Evolutionary conservation across 805 yeast genomes (phyloP).

Genomic region (Cyberlindnera lachancei): DNA sequence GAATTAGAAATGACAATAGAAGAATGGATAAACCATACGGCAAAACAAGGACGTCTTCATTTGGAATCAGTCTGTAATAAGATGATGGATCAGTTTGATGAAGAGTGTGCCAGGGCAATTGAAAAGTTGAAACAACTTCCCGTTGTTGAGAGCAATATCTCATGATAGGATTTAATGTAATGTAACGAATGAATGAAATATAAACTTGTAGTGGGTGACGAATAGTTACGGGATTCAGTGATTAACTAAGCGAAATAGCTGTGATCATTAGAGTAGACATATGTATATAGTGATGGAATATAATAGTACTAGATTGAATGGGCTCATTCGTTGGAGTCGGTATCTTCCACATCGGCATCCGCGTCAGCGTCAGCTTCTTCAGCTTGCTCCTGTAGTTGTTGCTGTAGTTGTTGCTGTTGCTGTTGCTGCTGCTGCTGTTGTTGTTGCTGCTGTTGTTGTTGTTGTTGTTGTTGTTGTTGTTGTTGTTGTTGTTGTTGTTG

Average conservation of each 20-base stretch:
- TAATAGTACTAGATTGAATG: too few species aligned
- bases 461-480: too few species aligned
- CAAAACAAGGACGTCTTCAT: constrained; percentile 43
- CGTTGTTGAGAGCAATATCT: background rate
- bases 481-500: too few species aligned
- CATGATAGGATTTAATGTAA: too few species aligned
- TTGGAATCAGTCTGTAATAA: constrained; percentile 38
- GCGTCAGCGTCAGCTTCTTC: constrained; percentile 2
- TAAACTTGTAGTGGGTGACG: too few species aligned
- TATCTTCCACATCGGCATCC: constrained; percentile 3
- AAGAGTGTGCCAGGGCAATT: constrained; percentile 46
- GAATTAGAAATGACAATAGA: constrained; percentile 64
- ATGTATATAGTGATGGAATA: too few species aligned
- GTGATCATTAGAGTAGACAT: too few species aligned
- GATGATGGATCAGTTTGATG: constrained; percentile 40
- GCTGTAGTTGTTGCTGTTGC: too few species aligned
- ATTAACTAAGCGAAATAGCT: background rate
- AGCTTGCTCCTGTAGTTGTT: background rate
- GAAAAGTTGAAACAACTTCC: constrained; percentile 5
- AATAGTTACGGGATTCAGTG: too few species aligned
- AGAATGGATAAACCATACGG: constrained; percentile 58
- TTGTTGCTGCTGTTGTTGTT: background rate
- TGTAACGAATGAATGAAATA: too few species aligned
- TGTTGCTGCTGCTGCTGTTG: too few species aligned
- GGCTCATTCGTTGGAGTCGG: too few species aligned